phyloP scores from a whole-genome alignment of 306 rosid species.

The Arachis hypogaea region DNA sequence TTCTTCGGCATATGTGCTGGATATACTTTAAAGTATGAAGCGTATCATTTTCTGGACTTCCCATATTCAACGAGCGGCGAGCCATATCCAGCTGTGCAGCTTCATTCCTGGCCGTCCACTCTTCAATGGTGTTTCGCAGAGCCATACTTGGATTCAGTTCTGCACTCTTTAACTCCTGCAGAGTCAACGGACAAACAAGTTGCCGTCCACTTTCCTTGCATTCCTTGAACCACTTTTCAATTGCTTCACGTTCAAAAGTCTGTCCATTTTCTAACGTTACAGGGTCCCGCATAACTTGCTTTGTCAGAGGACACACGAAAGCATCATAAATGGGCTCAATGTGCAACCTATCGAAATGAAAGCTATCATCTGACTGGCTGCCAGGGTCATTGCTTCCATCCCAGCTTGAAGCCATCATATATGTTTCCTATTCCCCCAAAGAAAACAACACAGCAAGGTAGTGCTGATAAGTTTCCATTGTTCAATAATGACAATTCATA shows the following conservation, averaged over 20 bases:
- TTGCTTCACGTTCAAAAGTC: slow-evolving; percentile 91
- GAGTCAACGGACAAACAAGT: slow-evolving; percentile 81
- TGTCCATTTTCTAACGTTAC: slow-evolving; percentile 88
- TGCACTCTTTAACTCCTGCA: slow-evolving; percentile 59
- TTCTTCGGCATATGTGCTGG: slow-evolving; percentile 72
- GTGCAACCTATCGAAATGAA: slow-evolving; percentile 68
- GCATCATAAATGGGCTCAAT: slow-evolving; percentile 93
- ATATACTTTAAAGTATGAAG: slow-evolving; percentile 73
- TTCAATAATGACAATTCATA: background rate
- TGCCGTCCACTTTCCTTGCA: slow-evolving; percentile 85
- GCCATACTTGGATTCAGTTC: slow-evolving; percentile 96
- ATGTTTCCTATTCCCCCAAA: slow-evolving; percentile 47
- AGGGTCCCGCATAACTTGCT: slow-evolving; percentile 93
- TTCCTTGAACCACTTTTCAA: slow-evolving; percentile 96
- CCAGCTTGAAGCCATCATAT: slow-evolving; percentile 84
- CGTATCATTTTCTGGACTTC: slow-evolving; percentile 72
- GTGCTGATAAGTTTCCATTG: background rate
- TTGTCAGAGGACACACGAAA: slow-evolving; percentile 87
- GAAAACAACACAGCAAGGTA: slow-evolving; percentile 21
- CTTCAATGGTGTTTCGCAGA: slow-evolving; percentile 95
- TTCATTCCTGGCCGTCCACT: slow-evolving; percentile 97
- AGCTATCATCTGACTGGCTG: slow-evolving; percentile 88
- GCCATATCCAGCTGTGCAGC: slow-evolving; percentile 94
- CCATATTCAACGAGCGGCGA: slow-evolving; percentile 70
- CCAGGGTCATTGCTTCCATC: slow-evolving; percentile 80